Conservation (phyloP, 2,329 filamentous ascomycete genomes). For the Penicillium sp. region DNA sequence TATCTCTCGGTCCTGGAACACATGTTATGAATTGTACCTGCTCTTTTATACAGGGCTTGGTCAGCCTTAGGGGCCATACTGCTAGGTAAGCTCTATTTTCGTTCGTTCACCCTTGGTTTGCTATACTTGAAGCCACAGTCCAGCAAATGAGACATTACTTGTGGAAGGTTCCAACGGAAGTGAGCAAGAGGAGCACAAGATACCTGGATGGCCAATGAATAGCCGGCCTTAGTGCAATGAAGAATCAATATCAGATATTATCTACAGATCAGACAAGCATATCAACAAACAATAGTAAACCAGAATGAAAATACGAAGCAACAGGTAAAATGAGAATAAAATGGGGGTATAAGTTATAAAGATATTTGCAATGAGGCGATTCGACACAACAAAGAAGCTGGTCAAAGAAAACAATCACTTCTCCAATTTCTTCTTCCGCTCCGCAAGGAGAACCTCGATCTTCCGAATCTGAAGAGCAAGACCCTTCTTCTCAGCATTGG, state of each 20-base stretch:
- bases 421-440: slow-evolving; percentile 46
- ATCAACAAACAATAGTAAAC: not conserved
- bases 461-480: slow-evolving; percentile 57
- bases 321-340: slow-evolving; percentile 1
- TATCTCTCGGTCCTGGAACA: not conserved
- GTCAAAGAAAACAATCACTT: slow-evolving; percentile 16
- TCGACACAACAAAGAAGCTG: not conserved
- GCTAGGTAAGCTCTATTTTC: not conserved
- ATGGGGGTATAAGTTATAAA: slow-evolving; percentile 11
- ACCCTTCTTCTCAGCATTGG: slow-evolving; percentile 77
- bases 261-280: not conserved
- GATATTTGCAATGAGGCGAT: not conserved
- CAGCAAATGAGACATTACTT: not conserved
- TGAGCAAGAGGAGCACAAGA: not conserved
- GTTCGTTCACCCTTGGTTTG: too few relatives aligned
- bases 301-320: not conserved
- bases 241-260: not conserved
- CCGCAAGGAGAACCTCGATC: slow-evolving; percentile 68
- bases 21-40: not conserved
- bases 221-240: not conserved
- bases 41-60: not conserved
- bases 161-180: not conserved
- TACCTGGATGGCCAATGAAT: not conserved
- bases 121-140: not conserved
- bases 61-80: slow-evolving; percentile 15